These are phyloP conservation scores for Diaporthe citrichinensis DNA, from an alignment of 2,329 filamentous ascomycete species.

Conservation along the genomic window DNA sequence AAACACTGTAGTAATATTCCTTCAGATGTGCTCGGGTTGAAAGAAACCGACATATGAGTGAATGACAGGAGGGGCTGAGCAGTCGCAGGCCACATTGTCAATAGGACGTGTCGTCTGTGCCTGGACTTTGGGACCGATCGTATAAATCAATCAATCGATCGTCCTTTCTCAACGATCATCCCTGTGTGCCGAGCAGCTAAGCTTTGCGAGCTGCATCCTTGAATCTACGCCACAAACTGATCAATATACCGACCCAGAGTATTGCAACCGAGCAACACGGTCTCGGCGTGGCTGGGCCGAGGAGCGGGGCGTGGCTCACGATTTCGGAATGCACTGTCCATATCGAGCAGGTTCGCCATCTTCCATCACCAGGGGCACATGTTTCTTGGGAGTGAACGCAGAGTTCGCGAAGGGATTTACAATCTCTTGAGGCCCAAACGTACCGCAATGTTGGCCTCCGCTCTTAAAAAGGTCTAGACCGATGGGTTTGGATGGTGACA, in stretches of 20 bases:
- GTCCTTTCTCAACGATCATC: background rate
- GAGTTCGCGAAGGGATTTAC: background rate
- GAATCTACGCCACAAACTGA: background rate
- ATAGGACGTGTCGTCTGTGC: too few species aligned
- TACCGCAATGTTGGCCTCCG: background rate
- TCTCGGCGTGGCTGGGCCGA: constrained; percentile 7
- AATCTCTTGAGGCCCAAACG: background rate
- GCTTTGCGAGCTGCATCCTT: background rate
- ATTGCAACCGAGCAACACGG: background rate
- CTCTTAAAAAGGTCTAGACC: background rate
- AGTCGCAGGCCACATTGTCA: background rate
- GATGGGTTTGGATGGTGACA: background rate
- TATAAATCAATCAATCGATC: background rate
- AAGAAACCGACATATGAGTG: background rate
- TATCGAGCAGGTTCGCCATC: background rate
- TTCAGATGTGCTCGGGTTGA: background rate
- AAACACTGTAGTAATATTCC: background rate
- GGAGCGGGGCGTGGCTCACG: background rate
- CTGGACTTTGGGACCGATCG: background rate
- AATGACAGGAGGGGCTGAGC: background rate
- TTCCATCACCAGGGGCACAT: background rate
- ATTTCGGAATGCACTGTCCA: background rate
- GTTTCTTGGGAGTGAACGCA: background rate
- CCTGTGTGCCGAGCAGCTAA: background rate
- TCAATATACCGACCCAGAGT: background rate